phyloP scores from a whole-genome alignment of 75 land plant genomes.

The Picea glauca region DNA sequence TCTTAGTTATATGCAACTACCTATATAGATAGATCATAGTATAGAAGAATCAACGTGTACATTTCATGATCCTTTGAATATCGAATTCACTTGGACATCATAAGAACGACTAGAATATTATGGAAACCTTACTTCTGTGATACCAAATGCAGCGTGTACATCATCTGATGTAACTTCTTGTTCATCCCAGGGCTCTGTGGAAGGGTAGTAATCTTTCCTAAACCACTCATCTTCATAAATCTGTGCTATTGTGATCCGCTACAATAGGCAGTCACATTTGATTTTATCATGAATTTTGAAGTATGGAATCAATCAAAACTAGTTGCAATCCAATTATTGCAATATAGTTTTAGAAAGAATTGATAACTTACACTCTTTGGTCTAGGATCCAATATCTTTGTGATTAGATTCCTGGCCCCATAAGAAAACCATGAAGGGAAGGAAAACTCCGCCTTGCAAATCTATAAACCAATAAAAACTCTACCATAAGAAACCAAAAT shows the following conservation, averaged over 20 bases:
- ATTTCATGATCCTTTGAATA: not conserved
- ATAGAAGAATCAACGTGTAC: not conserved
- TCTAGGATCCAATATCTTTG: conserved; percentile 39
- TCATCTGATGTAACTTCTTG: conserved; percentile 31
- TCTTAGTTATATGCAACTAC: not conserved
- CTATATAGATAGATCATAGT: not conserved
- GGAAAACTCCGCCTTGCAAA: conserved; percentile 34
- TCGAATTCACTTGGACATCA: not conserved
- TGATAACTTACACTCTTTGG: conserved; percentile 28
- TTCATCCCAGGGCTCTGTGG: conserved; percentile 22
- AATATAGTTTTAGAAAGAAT: not conserved
- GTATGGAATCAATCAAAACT: not conserved
- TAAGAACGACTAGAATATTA: not conserved
- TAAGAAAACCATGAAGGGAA: conserved; percentile 48
- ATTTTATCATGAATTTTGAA: not conserved
- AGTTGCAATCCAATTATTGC: not conserved
- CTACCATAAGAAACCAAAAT: not conserved
- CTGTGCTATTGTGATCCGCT: conserved; percentile 58
- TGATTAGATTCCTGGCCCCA: conserved; percentile 27
- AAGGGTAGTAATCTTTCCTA: conserved; percentile 42
- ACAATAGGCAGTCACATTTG: not conserved
- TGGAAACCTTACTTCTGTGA: conserved; percentile 19
- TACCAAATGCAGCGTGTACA: conserved; percentile 28
- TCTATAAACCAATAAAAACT: conserved; percentile 16
- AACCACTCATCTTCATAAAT: conserved; percentile 69